Evolutionary conservation across 805 yeast genomes (phyloP).

Genomic region (Brettanomyces anomalus): DNA sequence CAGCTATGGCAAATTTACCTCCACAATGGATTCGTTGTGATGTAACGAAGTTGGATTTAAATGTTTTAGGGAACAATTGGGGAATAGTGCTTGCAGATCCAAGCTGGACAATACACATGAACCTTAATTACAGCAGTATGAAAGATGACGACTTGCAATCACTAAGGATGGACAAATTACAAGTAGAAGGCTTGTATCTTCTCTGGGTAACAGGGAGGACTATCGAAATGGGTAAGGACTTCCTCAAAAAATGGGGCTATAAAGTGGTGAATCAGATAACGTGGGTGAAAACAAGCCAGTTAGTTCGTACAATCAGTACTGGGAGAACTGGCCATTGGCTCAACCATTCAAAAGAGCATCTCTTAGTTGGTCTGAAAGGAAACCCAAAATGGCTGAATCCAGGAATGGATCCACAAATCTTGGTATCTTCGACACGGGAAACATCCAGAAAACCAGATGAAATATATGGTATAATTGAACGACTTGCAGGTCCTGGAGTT

Average conservation of each 20-base stretch:
- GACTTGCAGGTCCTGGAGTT: slow-evolving; percentile 69
- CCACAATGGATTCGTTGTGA: slow-evolving; percentile 89
- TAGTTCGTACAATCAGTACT: slow-evolving; percentile 82
- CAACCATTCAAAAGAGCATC: slow-evolving; percentile 89
- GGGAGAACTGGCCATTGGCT: slow-evolving; percentile 98
- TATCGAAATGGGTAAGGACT: slow-evolving; percentile 76
- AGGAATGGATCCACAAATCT: slow-evolving; percentile 61
- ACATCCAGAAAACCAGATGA: slow-evolving; percentile 91
- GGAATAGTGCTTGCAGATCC: slow-evolving; percentile 87
- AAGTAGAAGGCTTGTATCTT: slow-evolving; percentile 74
- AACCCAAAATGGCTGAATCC: slow-evolving; percentile 61
- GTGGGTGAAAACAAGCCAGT: slow-evolving; percentile 88
- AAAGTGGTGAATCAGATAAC: slow-evolving; percentile 66
- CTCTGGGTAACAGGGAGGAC: slow-evolving; percentile 97
- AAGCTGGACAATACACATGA: slow-evolving; percentile 96
- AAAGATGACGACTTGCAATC: slow-evolving; percentile 66
- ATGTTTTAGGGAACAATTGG: slow-evolving; percentile 59
- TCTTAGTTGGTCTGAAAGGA: slow-evolving; percentile 80
- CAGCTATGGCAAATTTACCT: slow-evolving; percentile 24
- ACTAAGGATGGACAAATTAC: slow-evolving; percentile 59
- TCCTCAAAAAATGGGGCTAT: slow-evolving; percentile 79
- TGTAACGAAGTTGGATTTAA: slow-evolving; percentile 63
- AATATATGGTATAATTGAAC: slow-evolving; percentile 73
- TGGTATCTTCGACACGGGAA: slow-evolving; percentile 80
- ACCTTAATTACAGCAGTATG: slow-evolving; percentile 64